Evolutionary conservation across 768 basidiomycete genomes (phyloP).

Genomic region (Kwoniella mangroviensis): DNA sequence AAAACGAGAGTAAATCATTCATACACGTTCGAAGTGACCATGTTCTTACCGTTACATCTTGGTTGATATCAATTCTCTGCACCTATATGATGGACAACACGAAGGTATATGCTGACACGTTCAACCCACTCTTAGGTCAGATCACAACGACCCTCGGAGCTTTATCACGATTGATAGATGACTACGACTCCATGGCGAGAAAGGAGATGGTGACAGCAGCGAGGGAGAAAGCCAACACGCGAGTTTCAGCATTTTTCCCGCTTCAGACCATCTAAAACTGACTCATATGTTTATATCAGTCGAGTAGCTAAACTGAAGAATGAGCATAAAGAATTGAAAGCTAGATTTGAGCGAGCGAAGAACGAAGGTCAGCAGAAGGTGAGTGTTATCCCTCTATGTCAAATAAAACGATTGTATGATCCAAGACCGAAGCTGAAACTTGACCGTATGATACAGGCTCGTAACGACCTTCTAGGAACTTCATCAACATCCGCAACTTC

Average conservation of each 20-base stretch:
- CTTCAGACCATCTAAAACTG: not conserved
- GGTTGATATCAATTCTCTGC: too few species aligned
- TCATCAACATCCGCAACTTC: conserved; percentile 28
- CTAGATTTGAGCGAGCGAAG: conserved; percentile 80
- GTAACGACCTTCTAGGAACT: conserved; percentile 37
- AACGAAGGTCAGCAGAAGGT: conserved; percentile 49
- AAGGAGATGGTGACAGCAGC: conserved; percentile 95
- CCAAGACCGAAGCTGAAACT: not conserved
- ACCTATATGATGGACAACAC: too few species aligned
- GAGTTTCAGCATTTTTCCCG: conserved; percentile 42
- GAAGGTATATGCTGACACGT: too few species aligned
- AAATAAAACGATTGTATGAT: too few species aligned
- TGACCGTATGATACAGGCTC: conserved; percentile 18
- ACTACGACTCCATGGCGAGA: conserved; percentile 95
- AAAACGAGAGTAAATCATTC: too few species aligned
- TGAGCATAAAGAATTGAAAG: conserved; percentile 81
- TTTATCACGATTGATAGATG: conserved; percentile 91
- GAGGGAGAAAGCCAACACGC: conserved; percentile 95
- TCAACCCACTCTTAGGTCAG: conserved; percentile 68
- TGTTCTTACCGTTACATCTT: too few species aligned
- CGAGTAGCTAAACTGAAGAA: conserved; percentile 88
- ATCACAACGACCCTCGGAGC: conserved; percentile 96
- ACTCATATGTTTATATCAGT: conserved; percentile 60
- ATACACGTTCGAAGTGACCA: too few species aligned
- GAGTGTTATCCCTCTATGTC: too few species aligned